Evolutionary conservation across 345 rosid genomes (phyloP).

Genomic region (Corymbia maculata): DNA sequence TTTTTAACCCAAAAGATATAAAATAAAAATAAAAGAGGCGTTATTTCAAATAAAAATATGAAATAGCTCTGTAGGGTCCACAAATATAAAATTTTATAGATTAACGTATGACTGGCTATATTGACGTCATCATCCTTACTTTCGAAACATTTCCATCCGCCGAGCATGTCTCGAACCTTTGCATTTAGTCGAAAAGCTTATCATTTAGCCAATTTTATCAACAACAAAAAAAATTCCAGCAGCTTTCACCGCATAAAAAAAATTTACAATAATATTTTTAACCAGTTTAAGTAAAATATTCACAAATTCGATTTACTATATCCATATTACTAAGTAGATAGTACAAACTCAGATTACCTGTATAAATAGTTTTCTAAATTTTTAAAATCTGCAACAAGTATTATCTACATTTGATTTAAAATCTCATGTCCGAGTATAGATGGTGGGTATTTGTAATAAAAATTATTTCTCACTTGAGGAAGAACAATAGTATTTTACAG

Average conservation of each 20-base stretch:
- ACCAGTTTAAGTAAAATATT: neutral
- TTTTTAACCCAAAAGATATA: neutral
- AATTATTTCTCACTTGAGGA: neutral
- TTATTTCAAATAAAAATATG: neutral
- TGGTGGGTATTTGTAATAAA: neutral
- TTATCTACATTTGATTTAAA: neutral
- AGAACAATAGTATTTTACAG: neutral
- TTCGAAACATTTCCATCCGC: neutral
- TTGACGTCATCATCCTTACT: neutral
- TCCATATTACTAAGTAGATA: neutral
- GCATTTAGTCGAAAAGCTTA: neutral
- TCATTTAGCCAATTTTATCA: neutral
- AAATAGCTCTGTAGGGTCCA: neutral
- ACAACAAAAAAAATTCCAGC: neutral
- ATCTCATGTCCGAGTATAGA: neutral
- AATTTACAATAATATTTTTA: neutral
- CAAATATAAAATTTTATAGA: neutral
- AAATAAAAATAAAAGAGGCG: neutral
- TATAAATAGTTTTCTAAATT: neutral
- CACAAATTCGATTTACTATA: neutral
- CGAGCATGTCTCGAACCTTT: neutral
- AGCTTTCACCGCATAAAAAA: neutral
- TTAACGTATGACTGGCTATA: neutral
- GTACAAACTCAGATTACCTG: no score
- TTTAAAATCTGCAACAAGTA: neutral